Conservation (phyloP, 2,329 filamentous ascomycete genomes). For the Tolypocladium nubicola region DNA sequence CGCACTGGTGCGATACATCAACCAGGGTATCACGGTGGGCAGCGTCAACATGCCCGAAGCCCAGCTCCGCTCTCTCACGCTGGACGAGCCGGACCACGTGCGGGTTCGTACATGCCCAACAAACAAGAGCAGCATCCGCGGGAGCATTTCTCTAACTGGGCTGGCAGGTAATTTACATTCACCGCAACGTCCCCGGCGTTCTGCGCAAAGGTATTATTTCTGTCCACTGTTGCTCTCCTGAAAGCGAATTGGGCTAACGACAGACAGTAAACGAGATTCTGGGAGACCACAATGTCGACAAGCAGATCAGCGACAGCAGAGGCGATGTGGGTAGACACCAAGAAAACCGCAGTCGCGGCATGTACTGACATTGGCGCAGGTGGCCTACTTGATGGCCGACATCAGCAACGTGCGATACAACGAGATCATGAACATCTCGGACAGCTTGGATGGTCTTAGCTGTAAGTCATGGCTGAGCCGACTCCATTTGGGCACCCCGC, state of each 20-base stretch:
- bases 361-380: slow-evolving; percentile 25
- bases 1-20: slow-evolving; percentile 86
- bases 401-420: slow-evolving; percentile 73
- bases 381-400: slow-evolving; percentile 96
- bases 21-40: slow-evolving; percentile 82
- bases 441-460: slow-evolving; percentile 68
- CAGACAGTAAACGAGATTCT: slow-evolving; percentile 79
- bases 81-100: slow-evolving; percentile 81
- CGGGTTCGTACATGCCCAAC: slow-evolving; percentile 41
- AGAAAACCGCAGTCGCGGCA: neutral
- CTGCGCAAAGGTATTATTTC: slow-evolving; percentile 56
- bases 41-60: slow-evolving; percentile 98
- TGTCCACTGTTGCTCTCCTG: neutral
- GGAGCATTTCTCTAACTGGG: neutral
- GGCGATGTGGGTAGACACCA: slow-evolving; percentile 54
- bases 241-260: neutral
- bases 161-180: slow-evolving; percentile 75
- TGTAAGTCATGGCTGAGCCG: slow-evolving; percentile 41
- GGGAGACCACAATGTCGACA: slow-evolving; percentile 93
- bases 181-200: slow-evolving; percentile 93
- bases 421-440: slow-evolving; percentile 79
- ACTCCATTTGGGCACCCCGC: neutral
- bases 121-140: neutral
- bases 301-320: slow-evolving; percentile 94
- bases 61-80: slow-evolving; percentile 75